phyloP scores from a whole-genome alignment of 2,329 filamentous ascomycete species.

The Zalaria sp. region DNA sequence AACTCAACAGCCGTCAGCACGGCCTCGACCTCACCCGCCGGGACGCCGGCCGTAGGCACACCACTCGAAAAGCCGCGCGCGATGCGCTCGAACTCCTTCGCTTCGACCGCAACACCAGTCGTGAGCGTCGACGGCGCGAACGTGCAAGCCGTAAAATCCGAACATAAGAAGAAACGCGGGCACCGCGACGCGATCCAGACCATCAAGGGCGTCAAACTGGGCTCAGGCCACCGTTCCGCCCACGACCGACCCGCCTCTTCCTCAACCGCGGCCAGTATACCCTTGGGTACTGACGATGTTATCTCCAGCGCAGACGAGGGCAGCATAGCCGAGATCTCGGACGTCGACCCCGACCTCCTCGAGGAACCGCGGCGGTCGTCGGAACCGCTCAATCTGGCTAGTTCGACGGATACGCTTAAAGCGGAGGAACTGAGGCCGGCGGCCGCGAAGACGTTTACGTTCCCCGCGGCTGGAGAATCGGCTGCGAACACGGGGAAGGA shows the following conservation, averaged over 20 bases:
- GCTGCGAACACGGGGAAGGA: neutral
- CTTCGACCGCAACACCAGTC: conserved; percentile 47
- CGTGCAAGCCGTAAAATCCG: conserved; percentile 38
- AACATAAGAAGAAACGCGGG: conserved; percentile 36
- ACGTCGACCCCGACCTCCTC: neutral
- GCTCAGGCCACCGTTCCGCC: neutral
- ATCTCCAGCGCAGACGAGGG: neutral
- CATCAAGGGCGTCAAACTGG: conserved; percentile 17
- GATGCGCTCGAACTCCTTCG: conserved; percentile 49
- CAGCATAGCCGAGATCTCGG: neutral
- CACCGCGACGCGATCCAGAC: conserved; percentile 39
- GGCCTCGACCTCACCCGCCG: neutral
- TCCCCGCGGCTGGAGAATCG: too few relatives aligned
- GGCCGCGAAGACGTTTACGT: too few relatives aligned
- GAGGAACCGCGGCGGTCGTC: neutral
- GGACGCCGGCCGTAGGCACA: neutral
- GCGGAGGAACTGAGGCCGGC: neutral
- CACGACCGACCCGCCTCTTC: too few relatives aligned
- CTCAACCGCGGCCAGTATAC: too few relatives aligned
- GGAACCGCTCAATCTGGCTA: neutral
- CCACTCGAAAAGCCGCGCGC: conserved; percentile 35
- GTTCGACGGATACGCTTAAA: neutral
- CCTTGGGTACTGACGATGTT: too few relatives aligned
- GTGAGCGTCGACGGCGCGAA: conserved; percentile 54
- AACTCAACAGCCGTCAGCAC: conserved; percentile 6